Evolutionary conservation across 2,329 filamentous ascomycete genomes (phyloP).

Genomic region (Alternaria brassicae): DNA sequence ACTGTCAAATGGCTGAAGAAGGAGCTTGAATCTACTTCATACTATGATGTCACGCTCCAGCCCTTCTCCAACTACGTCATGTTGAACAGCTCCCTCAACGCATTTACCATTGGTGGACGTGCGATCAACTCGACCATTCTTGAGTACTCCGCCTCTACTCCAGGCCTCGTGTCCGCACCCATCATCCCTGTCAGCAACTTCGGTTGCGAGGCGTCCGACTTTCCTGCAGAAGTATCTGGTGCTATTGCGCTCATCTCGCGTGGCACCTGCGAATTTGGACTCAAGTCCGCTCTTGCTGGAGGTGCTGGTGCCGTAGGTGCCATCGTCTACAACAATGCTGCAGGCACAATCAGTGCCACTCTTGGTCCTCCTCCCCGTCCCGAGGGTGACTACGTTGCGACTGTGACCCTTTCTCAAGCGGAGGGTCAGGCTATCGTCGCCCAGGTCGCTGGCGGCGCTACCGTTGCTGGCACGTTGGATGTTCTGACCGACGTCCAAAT

Average conservation of each 20-base stretch:
- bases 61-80: constrained; percentile 33
- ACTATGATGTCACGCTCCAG: constrained; percentile 49
- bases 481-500: constrained; percentile 57
- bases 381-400: constrained; percentile 66
- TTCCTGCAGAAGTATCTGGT: constrained; percentile 63
- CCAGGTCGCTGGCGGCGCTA: constrained; percentile 55
- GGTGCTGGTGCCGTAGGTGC: constrained; percentile 73
- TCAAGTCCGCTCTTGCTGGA: constrained; percentile 73
- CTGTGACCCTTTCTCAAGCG: constrained; percentile 69
- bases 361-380: constrained; percentile 67
- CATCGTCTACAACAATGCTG: constrained; percentile 76
- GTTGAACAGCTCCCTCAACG: constrained; percentile 29
- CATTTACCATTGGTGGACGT: constrained; percentile 29
- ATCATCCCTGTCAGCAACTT: constrained; percentile 40
- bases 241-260: constrained; percentile 75
- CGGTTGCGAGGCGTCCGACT: constrained; percentile 61
- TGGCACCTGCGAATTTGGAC: constrained; percentile 73
- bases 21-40: constrained; percentile 37
- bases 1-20: constrained; percentile 50
- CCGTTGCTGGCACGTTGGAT: constrained; percentile 49
- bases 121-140: constrained; percentile 21
- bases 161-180: constrained; percentile 33
- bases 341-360: constrained; percentile 66
- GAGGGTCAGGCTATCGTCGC: constrained; percentile 62
- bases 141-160: constrained; percentile 32